Percentiles rank a stretch among this genome's conserved stretches.
phyloP scores from a whole-genome alignment of 345 rosid species.

The Bruguiera gymnorhiza region DNA sequence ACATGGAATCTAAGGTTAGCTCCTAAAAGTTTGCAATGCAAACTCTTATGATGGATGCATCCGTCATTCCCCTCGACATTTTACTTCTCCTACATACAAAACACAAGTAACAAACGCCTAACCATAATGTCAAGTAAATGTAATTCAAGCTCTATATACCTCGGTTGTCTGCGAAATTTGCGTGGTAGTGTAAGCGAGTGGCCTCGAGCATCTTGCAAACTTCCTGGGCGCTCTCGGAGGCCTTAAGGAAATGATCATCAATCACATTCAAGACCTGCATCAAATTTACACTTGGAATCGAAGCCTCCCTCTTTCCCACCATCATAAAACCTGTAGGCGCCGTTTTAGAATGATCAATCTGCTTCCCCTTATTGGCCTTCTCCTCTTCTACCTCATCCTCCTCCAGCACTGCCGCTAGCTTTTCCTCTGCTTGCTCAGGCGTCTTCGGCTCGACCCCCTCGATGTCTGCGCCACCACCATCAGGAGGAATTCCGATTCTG shows the following conservation, averaged over 20 bases:
- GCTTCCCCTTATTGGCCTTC: slow-evolving; percentile 32
- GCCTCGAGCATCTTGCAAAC: slow-evolving; percentile 89
- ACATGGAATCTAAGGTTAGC: slow-evolving; percentile 28
- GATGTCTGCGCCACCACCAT: slow-evolving; percentile 12
- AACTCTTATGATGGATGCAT: background rate
- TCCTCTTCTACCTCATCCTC: slow-evolving; percentile 23
- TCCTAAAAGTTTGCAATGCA: slow-evolving; percentile 15
- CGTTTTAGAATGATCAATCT: slow-evolving; percentile 56
- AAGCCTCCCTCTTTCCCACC: slow-evolving; percentile 24
- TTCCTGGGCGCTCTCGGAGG: slow-evolving; percentile 80
- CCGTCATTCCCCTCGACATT: too few relatives aligned
- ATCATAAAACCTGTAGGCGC: slow-evolving; percentile 57
- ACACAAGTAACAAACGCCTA: slow-evolving; percentile 1
- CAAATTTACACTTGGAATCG: slow-evolving; percentile 44
- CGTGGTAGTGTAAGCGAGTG: slow-evolving; percentile 85
- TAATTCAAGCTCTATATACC: slow-evolving; percentile 37
- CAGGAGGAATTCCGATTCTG: background rate
- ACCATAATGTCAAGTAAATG: background rate
- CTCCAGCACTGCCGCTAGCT: slow-evolving; percentile 13
- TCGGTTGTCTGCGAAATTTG: slow-evolving; percentile 86
- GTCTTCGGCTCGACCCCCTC: slow-evolving; percentile 49
- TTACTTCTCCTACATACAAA: background rate
- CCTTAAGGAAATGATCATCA: slow-evolving; percentile 83
- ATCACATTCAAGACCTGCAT: slow-evolving; percentile 60
- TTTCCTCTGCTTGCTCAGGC: slow-evolving; percentile 49